Evolutionary conservation across 352 stramenopile genomes (phyloP), one percentile per base, ranked within the genome.

Genomic region (Proteromonas lacertae): DNA sequence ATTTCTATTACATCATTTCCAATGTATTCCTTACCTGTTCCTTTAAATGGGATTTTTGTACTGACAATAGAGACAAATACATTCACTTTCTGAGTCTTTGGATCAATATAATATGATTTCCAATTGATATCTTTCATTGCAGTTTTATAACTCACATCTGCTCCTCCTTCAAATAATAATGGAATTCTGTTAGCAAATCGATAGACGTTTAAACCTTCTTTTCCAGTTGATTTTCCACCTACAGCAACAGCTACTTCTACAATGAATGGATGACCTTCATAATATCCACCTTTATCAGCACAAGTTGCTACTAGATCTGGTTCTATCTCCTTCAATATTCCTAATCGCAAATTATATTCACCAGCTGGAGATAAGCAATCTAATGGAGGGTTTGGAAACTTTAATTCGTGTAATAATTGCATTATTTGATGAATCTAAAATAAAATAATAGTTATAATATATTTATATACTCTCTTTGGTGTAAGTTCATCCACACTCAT

Each of bases 1-100:
- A 80, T 78, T 45, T 67, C 64, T 12, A 51, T 64, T 25, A 71
- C 71, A 38, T 81, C 65, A 42, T 76, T 65, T 32, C 65, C 66
- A 43, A 83, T 77, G 41, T 76, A 81, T 33, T 83, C 69, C 45
- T 83, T 83, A 13, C 62, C 64, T 1, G 66, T 81, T 16, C 69
- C 69, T 48, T 83, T 83, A 53, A 80, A 81, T 2, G 69, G 69
- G 31, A 83, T 62, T 44, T 78, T 78, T 22, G 69, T 83, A 20
- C 50, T 67, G 5, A 83, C 69, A 42, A 80, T 77, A 13, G 48
- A 67, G 20, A 83, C 66, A 46, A 80, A 81, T 12, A 81, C 66
- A 16, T 60, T 64, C 30, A 79, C 62, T 35, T 57, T 65, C 38
- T 78, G 62, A 18, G 51, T 51, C 43, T 78, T 76, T 33, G 62